A percentile compares a stretch with the other conserved stretches of the same genome.
Evolutionary conservation across 73 alveolate species (phyloP).

Genomic region (Stentor coeruleus): DNA sequence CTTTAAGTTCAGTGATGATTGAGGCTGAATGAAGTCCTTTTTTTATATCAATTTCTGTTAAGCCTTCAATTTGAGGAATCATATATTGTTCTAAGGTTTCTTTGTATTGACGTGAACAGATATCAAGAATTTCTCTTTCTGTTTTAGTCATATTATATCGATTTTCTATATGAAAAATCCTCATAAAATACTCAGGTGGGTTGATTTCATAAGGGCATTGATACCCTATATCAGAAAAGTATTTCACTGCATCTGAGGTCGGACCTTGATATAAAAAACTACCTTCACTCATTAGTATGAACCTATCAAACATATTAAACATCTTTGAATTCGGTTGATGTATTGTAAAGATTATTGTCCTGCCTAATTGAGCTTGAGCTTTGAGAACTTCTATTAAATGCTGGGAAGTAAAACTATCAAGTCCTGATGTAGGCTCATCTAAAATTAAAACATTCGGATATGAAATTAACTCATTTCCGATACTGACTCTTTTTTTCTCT

Average conservation of each 20-base stretch:
- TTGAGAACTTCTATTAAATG: slow-evolving; percentile 43
- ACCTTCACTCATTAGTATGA: slow-evolving; percentile 60
- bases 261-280: slow-evolving; percentile 43
- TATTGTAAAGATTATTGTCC: slow-evolving; percentile 69
- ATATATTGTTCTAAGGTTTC: too few relatives aligned
- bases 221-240: slow-evolving; percentile 57
- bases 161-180: slow-evolving; percentile 30
- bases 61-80: too few relatives aligned
- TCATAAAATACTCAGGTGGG: slow-evolving; percentile 61
- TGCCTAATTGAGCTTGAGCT: slow-evolving; percentile 54
- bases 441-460: slow-evolving; percentile 54
- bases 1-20: too few relatives aligned
- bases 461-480: slow-evolving; percentile 58
- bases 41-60: too few relatives aligned
- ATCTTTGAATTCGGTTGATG: slow-evolving; percentile 84
- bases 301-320: slow-evolving; percentile 58
- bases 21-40: too few relatives aligned
- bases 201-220: slow-evolving; percentile 66
- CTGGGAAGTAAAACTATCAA: slow-evolving; percentile 51
- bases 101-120: too few relatives aligned
- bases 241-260: slow-evolving; percentile 36
- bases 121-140: too few relatives aligned
- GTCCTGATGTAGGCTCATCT: slow-evolving; percentile 75
- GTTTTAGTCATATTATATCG: too few relatives aligned
- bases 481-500: slow-evolving; percentile 57